phyloP scores from a whole-genome alignment of 495 filamentous ascomycete genomes.

The Filosporella fistucella region DNA sequence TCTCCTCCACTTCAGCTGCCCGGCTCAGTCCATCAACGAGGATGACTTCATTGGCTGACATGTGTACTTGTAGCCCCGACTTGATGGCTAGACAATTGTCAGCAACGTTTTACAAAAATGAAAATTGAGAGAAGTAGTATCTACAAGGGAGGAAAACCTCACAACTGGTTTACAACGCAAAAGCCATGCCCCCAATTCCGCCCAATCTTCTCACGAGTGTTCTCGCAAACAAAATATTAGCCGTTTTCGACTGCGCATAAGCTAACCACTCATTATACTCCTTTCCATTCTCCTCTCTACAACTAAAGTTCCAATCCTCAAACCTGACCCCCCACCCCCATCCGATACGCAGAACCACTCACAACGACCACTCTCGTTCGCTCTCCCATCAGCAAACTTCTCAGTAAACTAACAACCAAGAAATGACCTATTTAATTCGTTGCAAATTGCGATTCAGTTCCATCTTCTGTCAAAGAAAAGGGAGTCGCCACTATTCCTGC shows the following conservation, averaged over 20 bases:
- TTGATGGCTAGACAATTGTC: conserved; percentile 14
- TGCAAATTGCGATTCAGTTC: conserved; percentile 45
- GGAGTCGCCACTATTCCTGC: conserved; percentile 13
- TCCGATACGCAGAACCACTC: conserved; percentile 34
- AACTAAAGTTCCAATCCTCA: conserved; percentile 46
- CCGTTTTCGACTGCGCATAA: conserved; percentile 55
- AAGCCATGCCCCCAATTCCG: neutral
- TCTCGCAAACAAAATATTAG: conserved; percentile 51
- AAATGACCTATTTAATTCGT: conserved; percentile 46
- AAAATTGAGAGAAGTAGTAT: neutral
- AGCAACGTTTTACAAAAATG: no score
- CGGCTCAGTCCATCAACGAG: neutral
- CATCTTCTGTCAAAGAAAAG: conserved; percentile 20
- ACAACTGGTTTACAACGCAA: conserved; percentile 18
- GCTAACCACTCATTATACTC: conserved; percentile 36
- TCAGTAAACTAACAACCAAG: conserved; percentile 34
- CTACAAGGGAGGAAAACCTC: neutral
- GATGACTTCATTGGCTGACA: neutral
- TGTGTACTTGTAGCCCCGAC: conserved; percentile 1
- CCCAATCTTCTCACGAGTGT: conserved; percentile 33
- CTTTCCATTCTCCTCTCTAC: conserved; percentile 32
- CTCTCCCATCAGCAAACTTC: neutral
- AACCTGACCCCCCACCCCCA: conserved; percentile 39
- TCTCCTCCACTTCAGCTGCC: neutral
- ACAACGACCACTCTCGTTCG: conserved; percentile 31